These are phyloP conservation scores for Trametes gibbosa DNA, from an alignment of 768 basidiomycete genomes.

Conservation along the genomic window DNA sequence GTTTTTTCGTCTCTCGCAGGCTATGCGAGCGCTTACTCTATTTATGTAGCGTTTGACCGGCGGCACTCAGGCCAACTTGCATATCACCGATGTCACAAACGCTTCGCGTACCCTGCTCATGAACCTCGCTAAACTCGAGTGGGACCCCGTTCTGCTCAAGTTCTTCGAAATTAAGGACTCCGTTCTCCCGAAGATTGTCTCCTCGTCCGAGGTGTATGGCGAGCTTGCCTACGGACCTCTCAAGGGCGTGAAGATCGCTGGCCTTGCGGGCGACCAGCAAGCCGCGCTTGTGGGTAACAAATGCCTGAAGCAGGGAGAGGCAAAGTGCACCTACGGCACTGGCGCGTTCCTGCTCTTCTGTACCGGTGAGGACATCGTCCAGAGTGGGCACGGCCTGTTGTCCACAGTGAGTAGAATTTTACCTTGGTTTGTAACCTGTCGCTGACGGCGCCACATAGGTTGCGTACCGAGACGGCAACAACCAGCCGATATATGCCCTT, in stretches of 20 bases:
- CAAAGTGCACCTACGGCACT: conserved; percentile 98
- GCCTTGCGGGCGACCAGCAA: conserved; percentile 97
- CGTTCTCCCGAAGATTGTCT: conserved; percentile 83
- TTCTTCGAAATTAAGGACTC: conserved; percentile 83
- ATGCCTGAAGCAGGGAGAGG: conserved; percentile 86
- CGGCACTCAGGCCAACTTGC: conserved; percentile 63
- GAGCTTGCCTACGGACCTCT: conserved; percentile 63
- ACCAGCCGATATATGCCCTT: conserved; percentile 85
- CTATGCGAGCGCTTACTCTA: background rate
- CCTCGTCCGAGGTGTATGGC: conserved; percentile 92
- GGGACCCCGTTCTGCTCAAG: conserved; percentile 78
- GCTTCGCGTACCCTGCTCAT: conserved; percentile 94
- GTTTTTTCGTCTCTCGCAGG: conserved; percentile 12
- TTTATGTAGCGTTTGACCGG: conserved; percentile 72
- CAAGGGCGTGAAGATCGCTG: conserved; percentile 80
- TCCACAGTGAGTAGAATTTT: conserved; percentile 62
- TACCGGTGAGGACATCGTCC: conserved; percentile 84
- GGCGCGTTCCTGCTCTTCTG: conserved; percentile 96
- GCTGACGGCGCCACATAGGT: conserved; percentile 44
- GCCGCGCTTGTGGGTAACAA: conserved; percentile 96
- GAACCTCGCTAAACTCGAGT: conserved; percentile 75
- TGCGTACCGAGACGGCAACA: conserved; percentile 82
- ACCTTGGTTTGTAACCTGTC: background rate
- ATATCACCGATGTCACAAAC: conserved; percentile 92
- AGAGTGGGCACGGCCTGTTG: conserved; percentile 82